Evolutionary conservation across 495 filamentous ascomycete genomes (phyloP), one percentile per base, ranked within the genome.

Genomic region (Poronia punctata): DNA sequence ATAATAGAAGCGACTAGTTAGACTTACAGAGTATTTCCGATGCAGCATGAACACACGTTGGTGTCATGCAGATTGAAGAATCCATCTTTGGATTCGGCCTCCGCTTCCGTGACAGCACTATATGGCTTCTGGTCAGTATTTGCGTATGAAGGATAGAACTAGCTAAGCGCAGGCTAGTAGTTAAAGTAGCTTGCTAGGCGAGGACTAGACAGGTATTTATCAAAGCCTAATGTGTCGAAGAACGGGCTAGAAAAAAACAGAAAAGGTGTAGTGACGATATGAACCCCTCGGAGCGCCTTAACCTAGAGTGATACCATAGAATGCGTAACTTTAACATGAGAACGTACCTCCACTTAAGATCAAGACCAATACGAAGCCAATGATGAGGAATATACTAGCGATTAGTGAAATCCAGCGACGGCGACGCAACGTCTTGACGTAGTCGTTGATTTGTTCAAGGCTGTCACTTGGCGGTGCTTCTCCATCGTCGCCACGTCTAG

Each of bases 31-130:
- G 68, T 22, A 86, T 74, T 38, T 78, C 73, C 15, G 82, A 80
- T 5, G 83, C 70, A 17, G 80, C 81, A 39, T 83, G 76, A 9
- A 86, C 65, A 56, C 83, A 88, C 33, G 50, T 41, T 38, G 50
- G 48, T 10, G 50, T 46, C 15, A 43, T 29, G 38, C 53, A 60
- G 19, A 57, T 24, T n/a, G 53, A 52, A 11, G 48, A 20, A 43
- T 39, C 46, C 53, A 53, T 52, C 5, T 28, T 33, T 21, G 52
- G 52, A 7, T 31, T 9, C 20, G 46, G 50, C 22, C 38, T 38
- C 45, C 40, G 46, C 40, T 30, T 30, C 47, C 44, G 52, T 27
- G 55, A 48, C 15, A 59, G 32, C 4, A 59, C 55, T 59, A 41
- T 34, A 49, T n/a, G 7, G 30, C 22, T 42, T n/a, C 49, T 39